Evolutionary conservation across 441 rosid genomes (phyloP), one percentile per base, ranked within the genome.

Genomic region (Arabidopsis hybrid): DNA sequence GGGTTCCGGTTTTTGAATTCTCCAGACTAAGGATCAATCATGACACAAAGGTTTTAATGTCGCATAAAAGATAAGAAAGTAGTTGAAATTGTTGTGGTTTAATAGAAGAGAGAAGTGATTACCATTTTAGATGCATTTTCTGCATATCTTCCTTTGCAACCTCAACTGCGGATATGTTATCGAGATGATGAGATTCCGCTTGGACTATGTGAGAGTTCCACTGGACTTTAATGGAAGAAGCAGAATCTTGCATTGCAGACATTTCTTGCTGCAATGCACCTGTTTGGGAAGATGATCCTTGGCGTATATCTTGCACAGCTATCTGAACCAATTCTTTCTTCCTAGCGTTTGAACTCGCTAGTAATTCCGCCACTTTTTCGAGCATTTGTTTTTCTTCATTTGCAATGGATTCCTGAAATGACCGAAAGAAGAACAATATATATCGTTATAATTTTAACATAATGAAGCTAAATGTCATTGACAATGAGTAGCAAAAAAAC

Each of bases 321-420:
- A 81, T 79, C 79, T 93, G 93, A 60, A 96, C 94, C 88, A 92
- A 81, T 39, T 82, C 83, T 72, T 92, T 95, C 92, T 95, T 95
- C 83, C 96, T 89, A 49, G 86, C 83, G 58, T 87, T 92, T 73
- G 98, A 92, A 80, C 73, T 85, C 35, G 91, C 89, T 29, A 92
- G 88, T 71, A 95, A 79, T 60, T 88, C 96, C 18, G 99, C 97
- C 59, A 95, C 87, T 73, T 91, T 95, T 80, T 89, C 92, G 47
- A 95, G 83, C 87, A 95, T 59, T 76, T 89, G 93, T 63, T 85
- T 86, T 72, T 92, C 99, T 82, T 95, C 99, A 61, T 75, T 83
- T n/a, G 78, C 78, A 62, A 90, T 85, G 63, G 91, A 90, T 63
- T 85, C 93, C 92, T 88, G 71, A 60, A 64, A 49, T 55, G 43